Evolutionary conservation across 768 basidiomycete species (phyloP), one percentile per base, ranked within the genome.

Genomic region (Lactifluus piperatus): DNA sequence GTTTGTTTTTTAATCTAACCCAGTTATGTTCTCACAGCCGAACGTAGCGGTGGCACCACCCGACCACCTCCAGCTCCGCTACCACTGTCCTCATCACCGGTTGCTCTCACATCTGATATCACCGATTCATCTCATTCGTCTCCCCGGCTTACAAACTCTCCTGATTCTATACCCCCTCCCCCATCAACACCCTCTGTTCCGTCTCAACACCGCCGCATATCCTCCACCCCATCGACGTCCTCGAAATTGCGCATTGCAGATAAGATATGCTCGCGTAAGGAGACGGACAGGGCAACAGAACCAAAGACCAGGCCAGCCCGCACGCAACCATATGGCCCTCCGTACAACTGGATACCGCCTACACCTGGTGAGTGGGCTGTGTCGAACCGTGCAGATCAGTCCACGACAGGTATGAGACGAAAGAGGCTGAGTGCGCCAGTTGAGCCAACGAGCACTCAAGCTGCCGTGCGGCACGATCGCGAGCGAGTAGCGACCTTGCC

Each of bases 251-350:
- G 54, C 34, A 56, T 56, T 5, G 14, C 59, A 13, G 59, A 56
- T 27, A 60, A 41, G 54, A 26, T 60, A 4, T 60, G 49, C 29
- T 8, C 54, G 7, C 59, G 59, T 20, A 60, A 47, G 26, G 59
- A 56, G 27, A 60, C 46, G 45, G 59, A 51, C 9, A 60, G 32
- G 26, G 43, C 2, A 0, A 13, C 14, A 16, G 54, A 54, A 13
- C 29, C 50, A 6, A 56, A 45, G 22, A 58, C 60, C 16, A 57
- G 47, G 26, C 56, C 63, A 13, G 52, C 64, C 13, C 64, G 64
- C 26, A 65, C 64, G 1, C 64, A 65, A 53, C 64, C 64, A 27
- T 65, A 65, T 26, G 64, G 62, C 16, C 57, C 62, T 0, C 64
- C 64, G 16, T 65, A 65, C 45, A 63, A 63, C 9, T 59, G 58